These are phyloP conservation scores for Heterobasidion annosum DNA, from an alignment of 1,284 basidiomycete species.

Conservation along the genomic window DNA sequence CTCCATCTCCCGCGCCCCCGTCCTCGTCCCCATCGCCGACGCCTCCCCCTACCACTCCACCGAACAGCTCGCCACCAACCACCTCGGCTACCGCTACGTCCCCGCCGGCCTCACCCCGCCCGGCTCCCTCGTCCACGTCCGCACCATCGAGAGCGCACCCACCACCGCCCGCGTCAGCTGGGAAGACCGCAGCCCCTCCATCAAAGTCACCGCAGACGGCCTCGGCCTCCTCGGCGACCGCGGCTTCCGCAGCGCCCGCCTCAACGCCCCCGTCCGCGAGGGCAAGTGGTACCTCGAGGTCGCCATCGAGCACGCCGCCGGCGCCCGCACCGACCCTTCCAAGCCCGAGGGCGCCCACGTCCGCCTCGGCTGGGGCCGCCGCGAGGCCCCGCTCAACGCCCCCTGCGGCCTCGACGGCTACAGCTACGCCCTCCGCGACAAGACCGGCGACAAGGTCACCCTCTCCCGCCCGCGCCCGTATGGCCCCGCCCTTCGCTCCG, in stretches of 20 bases:
- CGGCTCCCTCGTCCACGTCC: slow-evolving; percentile 52
- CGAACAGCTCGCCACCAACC: slow-evolving; percentile 64
- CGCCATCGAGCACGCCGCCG: slow-evolving; percentile 69
- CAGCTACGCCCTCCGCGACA: slow-evolving; percentile 88
- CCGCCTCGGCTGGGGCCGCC: slow-evolving; percentile 83
- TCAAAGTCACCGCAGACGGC: slow-evolving; percentile 80
- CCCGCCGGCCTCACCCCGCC: slow-evolving; percentile 69
- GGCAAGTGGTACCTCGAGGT: slow-evolving; percentile 97
- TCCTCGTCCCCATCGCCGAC: slow-evolving; percentile 49
- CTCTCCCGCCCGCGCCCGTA: slow-evolving; percentile 78
- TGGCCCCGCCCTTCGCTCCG: slow-evolving; percentile 65
- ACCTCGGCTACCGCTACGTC: slow-evolving; percentile 71
- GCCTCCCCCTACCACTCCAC: slow-evolving; percentile 52
- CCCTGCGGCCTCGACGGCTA: slow-evolving; percentile 94
- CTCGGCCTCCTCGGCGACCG: slow-evolving; percentile 73
- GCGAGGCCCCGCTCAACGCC: slow-evolving; percentile 88
- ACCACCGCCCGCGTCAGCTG: slow-evolving; percentile 64
- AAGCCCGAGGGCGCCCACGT: slow-evolving; percentile 72
- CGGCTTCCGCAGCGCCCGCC: slow-evolving; percentile 86
- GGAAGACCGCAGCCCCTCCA: slow-evolving; percentile 79
- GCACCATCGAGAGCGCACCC: slow-evolving; percentile 74
- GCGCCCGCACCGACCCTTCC: slow-evolving; percentile 41
- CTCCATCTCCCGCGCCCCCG: slow-evolving; percentile 61
- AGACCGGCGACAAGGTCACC: slow-evolving; percentile 85
- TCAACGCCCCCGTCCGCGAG: slow-evolving; percentile 83